phyloP scores from a whole-genome alignment of 805 yeast genomes.

The Saturnispora gosingensis region DNA sequence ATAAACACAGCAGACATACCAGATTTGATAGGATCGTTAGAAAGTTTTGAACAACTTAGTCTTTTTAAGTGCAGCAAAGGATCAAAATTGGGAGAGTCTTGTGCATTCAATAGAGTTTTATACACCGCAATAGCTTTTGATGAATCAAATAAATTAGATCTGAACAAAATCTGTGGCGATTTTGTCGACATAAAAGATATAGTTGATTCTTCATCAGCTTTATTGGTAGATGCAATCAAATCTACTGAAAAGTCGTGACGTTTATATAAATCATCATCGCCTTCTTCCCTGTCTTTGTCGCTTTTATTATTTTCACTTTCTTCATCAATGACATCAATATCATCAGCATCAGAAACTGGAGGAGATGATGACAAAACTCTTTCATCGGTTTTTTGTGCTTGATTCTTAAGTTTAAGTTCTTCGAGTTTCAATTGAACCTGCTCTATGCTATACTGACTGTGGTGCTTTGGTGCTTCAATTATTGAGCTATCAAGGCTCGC shows the following conservation, averaged over 20 bases:
- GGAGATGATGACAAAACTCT: not conserved
- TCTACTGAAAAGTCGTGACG: not conserved
- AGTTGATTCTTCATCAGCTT: conserved; percentile 23
- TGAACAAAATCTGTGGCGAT: conserved; percentile 58
- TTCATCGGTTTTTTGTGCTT: not conserved
- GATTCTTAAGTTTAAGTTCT: conserved; percentile 2
- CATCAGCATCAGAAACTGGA: not conserved
- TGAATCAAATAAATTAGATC: conserved; percentile 36
- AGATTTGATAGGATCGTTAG: conserved; percentile 14
- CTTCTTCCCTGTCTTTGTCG: conserved; percentile 25
- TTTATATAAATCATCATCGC: not conserved
- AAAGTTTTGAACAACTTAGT: conserved; percentile 11
- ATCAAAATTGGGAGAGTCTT: conserved; percentile 26
- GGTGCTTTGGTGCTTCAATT: conserved; percentile 11
- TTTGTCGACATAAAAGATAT: conserved; percentile 54
- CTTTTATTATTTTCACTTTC: conserved; percentile 3
- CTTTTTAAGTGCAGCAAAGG: conserved; percentile 43
- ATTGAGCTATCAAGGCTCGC: not conserved
- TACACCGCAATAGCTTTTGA: conserved; percentile 44
- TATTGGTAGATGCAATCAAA: not conserved
- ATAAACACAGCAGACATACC: conserved; percentile 70
- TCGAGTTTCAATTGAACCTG: not conserved
- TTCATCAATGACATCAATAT: not conserved
- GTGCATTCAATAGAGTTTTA: conserved; percentile 47
- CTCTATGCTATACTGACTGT: conserved; percentile 3